Evolutionary conservation across 176 grass and related monocot genomes (phyloP).

Genomic region (Musa beccarii): DNA sequence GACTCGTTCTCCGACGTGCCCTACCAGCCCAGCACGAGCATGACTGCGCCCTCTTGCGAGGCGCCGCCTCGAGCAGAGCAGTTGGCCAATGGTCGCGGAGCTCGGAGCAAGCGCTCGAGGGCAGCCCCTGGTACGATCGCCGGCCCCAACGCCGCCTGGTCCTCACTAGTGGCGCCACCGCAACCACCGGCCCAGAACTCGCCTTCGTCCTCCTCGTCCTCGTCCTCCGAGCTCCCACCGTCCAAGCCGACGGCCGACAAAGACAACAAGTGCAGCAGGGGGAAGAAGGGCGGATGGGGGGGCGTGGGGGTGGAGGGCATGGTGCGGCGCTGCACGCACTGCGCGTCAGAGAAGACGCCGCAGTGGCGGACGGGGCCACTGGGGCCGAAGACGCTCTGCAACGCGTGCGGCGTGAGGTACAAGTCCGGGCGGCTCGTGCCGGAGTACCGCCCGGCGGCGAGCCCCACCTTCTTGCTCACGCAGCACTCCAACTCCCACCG

Average conservation of each 20-base stretch:
- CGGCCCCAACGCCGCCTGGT: conserved; percentile 39
- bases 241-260: conserved; percentile 26
- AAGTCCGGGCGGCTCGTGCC: conserved; percentile 87
- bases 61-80: conserved; percentile 13
- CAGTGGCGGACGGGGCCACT: conserved; percentile 92
- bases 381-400: conserved; percentile 95
- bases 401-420: conserved; percentile 91
- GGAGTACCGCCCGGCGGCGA: conserved; percentile 85
- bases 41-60: conserved; percentile 9
- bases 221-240: conserved; percentile 58
- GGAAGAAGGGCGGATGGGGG: conserved; percentile 23
- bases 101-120: conserved; percentile 60
- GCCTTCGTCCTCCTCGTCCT: conserved; percentile 59
- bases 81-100: conserved; percentile 51
- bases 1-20: conserved; percentile 93
- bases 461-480: conserved; percentile 87
- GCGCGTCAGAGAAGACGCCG: conserved; percentile 97
- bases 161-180: conserved; percentile 43
- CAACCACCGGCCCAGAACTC: conserved; percentile 27
- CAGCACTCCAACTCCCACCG: conserved; percentile 99
- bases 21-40: conserved; percentile 29
- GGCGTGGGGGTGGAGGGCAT: conserved; percentile 45
- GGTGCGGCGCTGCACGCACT: conserved; percentile 86
- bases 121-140: conserved; percentile 20
- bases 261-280: conserved; percentile 19